Conservation (phyloP, 2,329 filamentous ascomycete species). For the Fusarium oligoseptatum region DNA sequence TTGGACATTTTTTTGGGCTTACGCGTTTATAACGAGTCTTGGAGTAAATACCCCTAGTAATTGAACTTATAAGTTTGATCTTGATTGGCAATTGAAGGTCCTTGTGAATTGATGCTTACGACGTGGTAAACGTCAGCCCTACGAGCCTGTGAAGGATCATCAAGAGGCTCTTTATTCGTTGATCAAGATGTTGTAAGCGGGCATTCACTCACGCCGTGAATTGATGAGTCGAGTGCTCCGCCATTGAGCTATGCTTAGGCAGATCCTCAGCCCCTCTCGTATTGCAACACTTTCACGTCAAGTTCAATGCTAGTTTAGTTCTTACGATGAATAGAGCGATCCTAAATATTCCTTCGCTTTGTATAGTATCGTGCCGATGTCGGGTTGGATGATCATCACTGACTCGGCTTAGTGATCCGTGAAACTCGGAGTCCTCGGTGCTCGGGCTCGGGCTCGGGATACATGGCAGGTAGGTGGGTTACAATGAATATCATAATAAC, state of each 20-base stretch:
- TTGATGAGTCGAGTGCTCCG: no score
- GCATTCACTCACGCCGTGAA: background rate
- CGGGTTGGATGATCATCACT: background rate
- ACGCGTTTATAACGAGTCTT: slow-evolving; percentile 12
- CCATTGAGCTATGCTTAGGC: background rate
- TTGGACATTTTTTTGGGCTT: slow-evolving; percentile 13
- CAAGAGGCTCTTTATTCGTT: background rate
- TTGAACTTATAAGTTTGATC: slow-evolving; percentile 6
- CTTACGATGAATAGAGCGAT: background rate
- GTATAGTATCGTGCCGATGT: background rate
- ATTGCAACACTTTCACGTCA: background rate
- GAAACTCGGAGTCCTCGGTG: background rate
- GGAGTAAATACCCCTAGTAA: slow-evolving; percentile 29
- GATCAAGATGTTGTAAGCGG: background rate
- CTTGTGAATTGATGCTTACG: slow-evolving; percentile 1
- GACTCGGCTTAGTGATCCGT: background rate
- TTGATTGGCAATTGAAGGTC: background rate
- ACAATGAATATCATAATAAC: no score
- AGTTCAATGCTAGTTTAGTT: background rate
- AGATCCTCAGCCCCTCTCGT: background rate
- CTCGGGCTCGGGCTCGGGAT: background rate
- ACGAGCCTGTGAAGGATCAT: background rate
- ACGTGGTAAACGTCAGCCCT: slow-evolving; percentile 16
- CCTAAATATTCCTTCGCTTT: background rate
- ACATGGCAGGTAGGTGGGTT: background rate